Percentiles rank a stretch among this genome's conserved stretches.
Evolutionary conservation across 768 basidiomycete genomes (phyloP).

Genomic region (Amyloporia xantha): DNA sequence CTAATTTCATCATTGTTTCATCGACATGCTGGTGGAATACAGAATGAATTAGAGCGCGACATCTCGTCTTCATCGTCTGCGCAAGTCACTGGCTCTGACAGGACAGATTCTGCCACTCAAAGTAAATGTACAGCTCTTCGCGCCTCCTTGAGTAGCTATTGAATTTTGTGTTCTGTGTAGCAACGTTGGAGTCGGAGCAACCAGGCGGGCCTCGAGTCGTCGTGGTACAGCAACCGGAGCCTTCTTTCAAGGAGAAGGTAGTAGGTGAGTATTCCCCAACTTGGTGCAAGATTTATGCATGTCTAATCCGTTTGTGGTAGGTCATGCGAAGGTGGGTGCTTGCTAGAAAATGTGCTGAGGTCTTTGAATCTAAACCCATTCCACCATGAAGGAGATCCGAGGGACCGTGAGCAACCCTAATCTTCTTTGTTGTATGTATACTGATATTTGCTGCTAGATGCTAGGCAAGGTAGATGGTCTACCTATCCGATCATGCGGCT

Average conservation of each 20-base stretch:
- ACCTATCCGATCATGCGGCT: neutral
- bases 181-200: no score
- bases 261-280: slow-evolving; percentile 1
- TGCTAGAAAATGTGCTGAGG: no score
- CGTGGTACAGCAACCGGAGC: neutral
- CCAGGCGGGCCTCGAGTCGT: neutral
- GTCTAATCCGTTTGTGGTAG: neutral
- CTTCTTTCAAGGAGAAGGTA: slow-evolving; percentile 7
- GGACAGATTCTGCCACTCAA: neutral
- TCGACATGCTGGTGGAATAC: no score
- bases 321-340: slow-evolving; percentile 3
- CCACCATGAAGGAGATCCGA: slow-evolving; percentile 6
- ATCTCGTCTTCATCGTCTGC: no score
- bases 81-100: no score
- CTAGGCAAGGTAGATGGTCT: slow-evolving; percentile 5
- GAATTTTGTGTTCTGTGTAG: no score
- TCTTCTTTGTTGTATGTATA: neutral
- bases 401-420: slow-evolving; percentile 1
- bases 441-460: neutral
- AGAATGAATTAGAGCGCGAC: neutral
- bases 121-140: neutral
- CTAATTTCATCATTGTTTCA: no score
- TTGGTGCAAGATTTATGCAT: neutral
- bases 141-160: no score
- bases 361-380: no score